Conservation (phyloP, 202 grass and related monocot genomes). For the Panicum hallii region DNA sequence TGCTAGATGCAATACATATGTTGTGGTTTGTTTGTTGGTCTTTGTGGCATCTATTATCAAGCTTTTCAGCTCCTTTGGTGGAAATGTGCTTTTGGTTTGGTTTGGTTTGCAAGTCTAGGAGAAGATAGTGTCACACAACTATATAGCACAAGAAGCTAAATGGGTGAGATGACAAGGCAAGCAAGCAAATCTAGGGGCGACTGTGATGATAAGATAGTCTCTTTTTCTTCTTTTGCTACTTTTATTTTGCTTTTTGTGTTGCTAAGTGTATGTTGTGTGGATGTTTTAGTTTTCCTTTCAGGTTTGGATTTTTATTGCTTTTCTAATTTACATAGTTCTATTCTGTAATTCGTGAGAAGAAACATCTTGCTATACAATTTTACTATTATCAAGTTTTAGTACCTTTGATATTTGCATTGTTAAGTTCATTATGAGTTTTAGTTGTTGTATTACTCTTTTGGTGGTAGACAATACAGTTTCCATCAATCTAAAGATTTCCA, state of each 20-base stretch:
- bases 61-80: neutral
- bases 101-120: neutral
- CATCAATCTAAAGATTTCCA: no score
- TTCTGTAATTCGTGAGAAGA: neutral
- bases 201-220: no score
- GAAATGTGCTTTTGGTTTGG: neutral
- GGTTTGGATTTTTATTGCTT: neutral
- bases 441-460: no score
- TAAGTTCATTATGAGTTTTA: neutral
- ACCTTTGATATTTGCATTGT: neutral
- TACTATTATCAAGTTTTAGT: neutral
- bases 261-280: neutral
- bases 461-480: no score
- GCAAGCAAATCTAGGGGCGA: neutral
- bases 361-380: neutral
- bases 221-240: no score
- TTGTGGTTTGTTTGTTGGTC: neutral
- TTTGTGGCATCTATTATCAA: neutral
- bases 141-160: neutral
- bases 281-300: neutral
- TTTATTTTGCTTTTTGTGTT: neutral
- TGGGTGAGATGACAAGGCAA: neutral
- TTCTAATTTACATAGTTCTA: neutral
- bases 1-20: neutral
- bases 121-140: neutral